These are phyloP conservation scores for Myxozyma lipomycoides DNA, from an alignment of 805 yeast species.

Conservation along the genomic window DNA sequence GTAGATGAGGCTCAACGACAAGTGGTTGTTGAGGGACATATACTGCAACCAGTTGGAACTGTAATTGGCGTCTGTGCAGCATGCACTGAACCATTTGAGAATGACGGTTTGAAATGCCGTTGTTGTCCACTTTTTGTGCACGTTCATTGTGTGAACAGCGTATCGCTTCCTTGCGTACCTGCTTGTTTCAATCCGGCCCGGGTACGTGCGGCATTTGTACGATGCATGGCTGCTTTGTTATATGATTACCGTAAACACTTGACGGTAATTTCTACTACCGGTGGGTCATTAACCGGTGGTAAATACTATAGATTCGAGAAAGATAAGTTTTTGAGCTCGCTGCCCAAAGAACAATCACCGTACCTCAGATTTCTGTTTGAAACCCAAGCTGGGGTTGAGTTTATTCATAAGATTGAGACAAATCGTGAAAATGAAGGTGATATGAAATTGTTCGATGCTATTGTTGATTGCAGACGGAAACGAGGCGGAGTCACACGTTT, in stretches of 20 bases:
- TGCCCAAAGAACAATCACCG: conserved; percentile 21
- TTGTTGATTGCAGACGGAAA: conserved; percentile 2
- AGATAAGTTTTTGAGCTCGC: conserved; percentile 8
- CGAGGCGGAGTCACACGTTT: background rate
- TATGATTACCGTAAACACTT: conserved; percentile 14
- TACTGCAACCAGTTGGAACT: conserved; percentile 2
- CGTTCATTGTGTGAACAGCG: conserved; percentile 1
- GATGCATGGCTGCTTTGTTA: conserved; percentile 17
- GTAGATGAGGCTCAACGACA: background rate
- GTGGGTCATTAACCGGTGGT: conserved; percentile 3
- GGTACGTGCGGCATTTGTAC: conserved; percentile 20
- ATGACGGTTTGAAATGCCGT: conserved; percentile 4
- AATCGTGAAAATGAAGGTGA: conserved; percentile 3
- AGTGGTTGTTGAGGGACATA: conserved; percentile 14
- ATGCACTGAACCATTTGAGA: conserved; percentile 1
- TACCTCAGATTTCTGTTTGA: conserved; percentile 14
- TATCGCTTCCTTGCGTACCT: conserved; percentile 23
- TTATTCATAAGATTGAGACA: conserved; percentile 17
- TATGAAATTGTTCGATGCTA: conserved; percentile 7
- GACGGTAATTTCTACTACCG: background rate
- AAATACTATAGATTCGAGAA: conserved; percentile 3
- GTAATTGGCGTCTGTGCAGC: conserved; percentile 4
- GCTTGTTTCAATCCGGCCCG: conserved; percentile 20
- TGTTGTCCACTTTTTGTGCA: conserved; percentile 12
- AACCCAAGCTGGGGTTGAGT: conserved; percentile 28